Base-by-base conservation (phyloP, 495 filamentous ascomycete species). In the Aspergillus olivimuriae region DNA sequence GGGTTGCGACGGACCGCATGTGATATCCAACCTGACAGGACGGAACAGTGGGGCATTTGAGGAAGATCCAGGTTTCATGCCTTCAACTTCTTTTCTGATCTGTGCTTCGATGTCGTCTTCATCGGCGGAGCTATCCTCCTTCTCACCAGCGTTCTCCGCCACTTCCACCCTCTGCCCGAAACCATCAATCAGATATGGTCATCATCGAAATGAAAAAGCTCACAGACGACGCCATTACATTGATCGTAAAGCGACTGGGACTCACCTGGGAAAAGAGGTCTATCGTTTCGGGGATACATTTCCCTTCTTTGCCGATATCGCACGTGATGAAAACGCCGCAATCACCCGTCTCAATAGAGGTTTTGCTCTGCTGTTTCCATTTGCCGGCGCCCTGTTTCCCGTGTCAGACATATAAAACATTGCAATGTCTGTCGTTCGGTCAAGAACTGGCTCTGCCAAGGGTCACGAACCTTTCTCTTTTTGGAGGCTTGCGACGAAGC, bases 251-350 rank as follows among this genome's bases (percentile, higher is more conserved):
- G 30, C 12, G 20, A n/a, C 34, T 18, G 19, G 4, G 2, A 56
- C 57, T 51, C 16, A 89, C 88, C 70, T 92, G 77, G 14, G 83
- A 76, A 57, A 95, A 87, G 23, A 96, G 60, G 57, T 81, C 72
- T 19, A 73, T 65, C 33, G 88, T 61, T 57, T 98, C 92, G 26
- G 68, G 72, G 2, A 84, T 74, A 15, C 87, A 88, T 66, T 83
- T 89, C 16, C 65, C 68, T 67, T 98, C 91, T 62, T 76, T 83
- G 39, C 79, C 80, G 61, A 82, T 81, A 23, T 89, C 82, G 57
- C 89, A 96, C 1, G 94, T 95, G 19, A 84, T 78, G 76, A 91
- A 96, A 21, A 97, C 84, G 9, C 92, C 92, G 34, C 74, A 70
- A 60, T 92, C 87, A 12, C 92, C 92, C 18, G 80, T 69, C 49